Evolutionary conservation across 192 early-diverging fungal genomes (phyloP).

Genomic region (Gonapodya prolifera): DNA sequence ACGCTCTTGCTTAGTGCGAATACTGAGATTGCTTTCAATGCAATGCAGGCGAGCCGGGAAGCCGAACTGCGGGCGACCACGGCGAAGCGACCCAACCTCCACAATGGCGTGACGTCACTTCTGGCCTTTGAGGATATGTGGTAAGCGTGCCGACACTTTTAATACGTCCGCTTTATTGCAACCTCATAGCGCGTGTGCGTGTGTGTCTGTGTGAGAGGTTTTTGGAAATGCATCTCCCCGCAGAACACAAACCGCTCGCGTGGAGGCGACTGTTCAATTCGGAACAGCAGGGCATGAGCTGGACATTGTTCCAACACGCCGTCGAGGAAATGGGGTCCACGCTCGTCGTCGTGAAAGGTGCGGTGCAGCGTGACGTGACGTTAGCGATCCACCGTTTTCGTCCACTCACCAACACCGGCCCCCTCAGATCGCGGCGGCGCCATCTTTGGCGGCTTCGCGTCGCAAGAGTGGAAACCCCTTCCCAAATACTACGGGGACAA

Average conservation of each 20-base stretch:
- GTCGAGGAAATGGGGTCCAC: background rate
- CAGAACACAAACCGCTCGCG: background rate
- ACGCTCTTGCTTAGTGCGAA: too few species aligned
- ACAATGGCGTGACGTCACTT: background rate
- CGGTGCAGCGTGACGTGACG: background rate
- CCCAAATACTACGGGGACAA: conserved; percentile 2
- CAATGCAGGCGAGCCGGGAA: background rate
- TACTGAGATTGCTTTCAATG: background rate
- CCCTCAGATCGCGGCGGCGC: background rate
- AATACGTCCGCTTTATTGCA: too few species aligned
- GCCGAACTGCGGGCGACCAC: background rate
- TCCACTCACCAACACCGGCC: background rate
- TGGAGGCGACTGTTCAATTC: background rate
- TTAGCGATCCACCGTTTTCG: background rate
- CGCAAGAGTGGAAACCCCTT: conserved; percentile 1
- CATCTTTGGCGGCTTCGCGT: background rate
- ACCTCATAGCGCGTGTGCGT: too few species aligned
- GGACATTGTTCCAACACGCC: background rate
- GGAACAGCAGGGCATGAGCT: background rate
- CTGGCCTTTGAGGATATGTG: conserved; percentile 6
- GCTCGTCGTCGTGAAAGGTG: background rate
- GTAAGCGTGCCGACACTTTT: too few species aligned
- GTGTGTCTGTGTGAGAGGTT: background rate
- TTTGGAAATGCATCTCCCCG: background rate
- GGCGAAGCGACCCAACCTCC: background rate